Evolutionary conservation across 129 eudicot genomes (phyloP), one percentile per base, ranked within the genome.

Genomic region (Flaveria robusta): DNA sequence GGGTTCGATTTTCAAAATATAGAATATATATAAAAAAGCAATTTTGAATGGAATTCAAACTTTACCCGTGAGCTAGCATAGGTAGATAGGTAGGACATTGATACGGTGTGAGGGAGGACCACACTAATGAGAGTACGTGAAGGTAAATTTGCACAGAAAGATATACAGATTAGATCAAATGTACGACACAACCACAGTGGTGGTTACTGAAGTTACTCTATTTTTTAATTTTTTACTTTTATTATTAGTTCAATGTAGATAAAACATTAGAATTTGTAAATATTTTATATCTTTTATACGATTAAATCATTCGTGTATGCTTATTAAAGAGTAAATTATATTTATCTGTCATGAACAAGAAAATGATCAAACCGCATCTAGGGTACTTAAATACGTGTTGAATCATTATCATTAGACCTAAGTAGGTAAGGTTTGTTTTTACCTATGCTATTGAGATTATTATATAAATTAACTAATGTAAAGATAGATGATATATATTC

Each of bases 121-220:
- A 80, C 83, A 23, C 46, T 71, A 70, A 16, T 6, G 22, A 77
- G 51, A 37, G 47, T 66, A 63, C 78, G 51, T 72, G 83, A 80
- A 73, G 79, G 74, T 80, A 80, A 73, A 4, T 66, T 66, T 80
- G 83, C 83, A 80, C 83, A 73, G 83, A 80, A 80, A 80, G 74
- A 80, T 80, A 73, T 79, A 79, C 34, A 80, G 69, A 72, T 79
- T 64, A 65, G 23, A 65, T 66, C 73, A 49, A 31, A 76, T 41
- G 77, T 55, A 73, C 70, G 43, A 59, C 66, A 37, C 13, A 12
- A 20, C 56, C 0, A 26, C 5, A 16, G 27, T 74, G 52, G 77
- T 73, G 68, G 68, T 56, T 73, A 73, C 63, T 43, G 16, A 43
- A 27, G 10, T 74, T 74, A 59, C 42, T 59, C 42, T 1, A 6